Evolutionary conservation across 176 grass and related monocot species (phyloP).

Genomic region (Oryza meridionalis): DNA sequence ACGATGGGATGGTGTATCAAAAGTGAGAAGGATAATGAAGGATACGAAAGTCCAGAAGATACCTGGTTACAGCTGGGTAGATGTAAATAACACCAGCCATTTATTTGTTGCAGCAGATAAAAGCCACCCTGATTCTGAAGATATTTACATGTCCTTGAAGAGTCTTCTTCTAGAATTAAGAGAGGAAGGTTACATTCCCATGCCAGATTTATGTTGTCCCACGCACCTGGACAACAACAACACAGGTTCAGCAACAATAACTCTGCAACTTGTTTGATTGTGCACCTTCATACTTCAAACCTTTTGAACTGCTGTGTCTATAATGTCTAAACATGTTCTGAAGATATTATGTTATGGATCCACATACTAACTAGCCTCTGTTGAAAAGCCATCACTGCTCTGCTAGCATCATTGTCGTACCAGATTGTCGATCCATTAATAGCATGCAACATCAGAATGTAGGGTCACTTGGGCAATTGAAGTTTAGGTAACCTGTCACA

Average conservation of each 20-base stretch:
- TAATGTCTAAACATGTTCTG: background rate
- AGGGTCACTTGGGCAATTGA: slow-evolving; percentile 3
- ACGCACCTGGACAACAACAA: slow-evolving; percentile 24
- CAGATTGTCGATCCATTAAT: slow-evolving; percentile 6
- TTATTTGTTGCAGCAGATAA: slow-evolving; percentile 78
- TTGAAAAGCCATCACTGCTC: background rate
- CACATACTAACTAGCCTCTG: background rate
- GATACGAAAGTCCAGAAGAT: slow-evolving; percentile 77
- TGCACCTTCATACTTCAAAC: slow-evolving; percentile 17
- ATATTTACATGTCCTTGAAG: slow-evolving; percentile 66
- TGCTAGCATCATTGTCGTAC: background rate
- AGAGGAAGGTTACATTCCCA: slow-evolving; percentile 76
- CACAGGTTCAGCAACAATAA: slow-evolving; percentile 40
- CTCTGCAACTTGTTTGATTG: background rate
- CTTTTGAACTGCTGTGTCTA: slow-evolving; percentile 5
- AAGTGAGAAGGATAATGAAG: slow-evolving; percentile 83
- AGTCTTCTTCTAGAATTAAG: slow-evolving; percentile 67
- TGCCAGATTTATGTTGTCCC: slow-evolving; percentile 46
- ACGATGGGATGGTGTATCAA: slow-evolving; percentile 75
- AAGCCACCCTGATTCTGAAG: slow-evolving; percentile 69
- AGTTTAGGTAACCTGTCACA: background rate
- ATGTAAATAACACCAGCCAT: slow-evolving; percentile 67
- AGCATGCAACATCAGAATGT: background rate
- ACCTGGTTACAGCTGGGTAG: slow-evolving; percentile 85
- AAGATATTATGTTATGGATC: background rate